These are phyloP conservation scores for Vicia faba DNA, from an alignment of 306 rosid genomes.

Conservation along the genomic window DNA sequence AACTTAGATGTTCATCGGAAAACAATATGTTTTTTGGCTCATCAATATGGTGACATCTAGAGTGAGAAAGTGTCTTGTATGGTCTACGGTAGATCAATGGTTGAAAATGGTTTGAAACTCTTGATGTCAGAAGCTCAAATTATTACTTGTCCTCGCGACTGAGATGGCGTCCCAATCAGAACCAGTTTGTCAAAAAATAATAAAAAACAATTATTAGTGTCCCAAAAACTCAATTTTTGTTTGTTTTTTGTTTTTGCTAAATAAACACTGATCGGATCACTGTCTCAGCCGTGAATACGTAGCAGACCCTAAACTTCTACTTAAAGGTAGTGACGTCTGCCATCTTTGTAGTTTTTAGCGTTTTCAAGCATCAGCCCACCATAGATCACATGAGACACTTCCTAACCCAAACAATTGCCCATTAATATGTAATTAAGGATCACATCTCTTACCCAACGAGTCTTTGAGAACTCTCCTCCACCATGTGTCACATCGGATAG, in stretches of 20 bases:
- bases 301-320: neutral
- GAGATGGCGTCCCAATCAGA: neutral
- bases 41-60: neutral
- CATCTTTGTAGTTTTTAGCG: neutral
- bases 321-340: neutral
- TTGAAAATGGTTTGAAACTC: neutral
- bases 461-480: constrained; percentile 65
- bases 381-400: neutral
- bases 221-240: neutral
- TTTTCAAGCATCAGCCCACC: neutral
- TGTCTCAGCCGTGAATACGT: neutral
- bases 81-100: neutral
- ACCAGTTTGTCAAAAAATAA: neutral
- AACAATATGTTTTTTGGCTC: neutral
- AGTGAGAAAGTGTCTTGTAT: neutral
- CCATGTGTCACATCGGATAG: constrained; percentile 90
- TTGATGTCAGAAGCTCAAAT: neutral
- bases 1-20: constrained; percentile 29
- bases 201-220: neutral
- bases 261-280: neutral
- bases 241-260: neutral
- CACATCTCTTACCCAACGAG: constrained; percentile 66
- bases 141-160: neutral
- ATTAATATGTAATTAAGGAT: constrained; percentile 14
- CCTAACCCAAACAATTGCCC: neutral